Evolutionary conservation across 2,329 filamentous ascomycete species (phyloP), one percentile per base, ranked within the genome.

Genomic region (Botrytis tulipae): DNA sequence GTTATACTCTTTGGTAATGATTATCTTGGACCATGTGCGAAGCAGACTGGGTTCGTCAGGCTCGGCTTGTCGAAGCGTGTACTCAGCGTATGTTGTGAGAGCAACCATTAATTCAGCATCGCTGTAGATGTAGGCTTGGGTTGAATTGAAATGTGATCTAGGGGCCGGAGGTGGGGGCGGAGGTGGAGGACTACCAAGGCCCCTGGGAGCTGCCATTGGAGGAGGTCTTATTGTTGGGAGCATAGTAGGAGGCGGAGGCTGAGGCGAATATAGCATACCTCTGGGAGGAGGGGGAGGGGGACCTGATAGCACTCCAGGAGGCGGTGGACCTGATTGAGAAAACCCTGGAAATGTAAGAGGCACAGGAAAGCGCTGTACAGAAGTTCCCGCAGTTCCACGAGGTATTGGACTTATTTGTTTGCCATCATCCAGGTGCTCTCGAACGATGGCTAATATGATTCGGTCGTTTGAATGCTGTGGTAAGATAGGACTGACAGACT

Each of bases 401-500:
- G 51, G 35, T 22, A 61, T 51, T 8, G n/a, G 25, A 25, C 40
- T 48, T 37, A 57, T 37, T 10, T 72, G 48, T 29, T 78, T 75
- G 3, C 74, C 78, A 68, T 78, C 72, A 1, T 77, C 37, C 3
- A 77, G 51, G n/a, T 76, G 75, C 68, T 79, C 78, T 35, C 77
- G 73, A 25, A 78, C 57, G 35, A 80, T 80, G 7, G 75, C 78
- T 20, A 80, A 74, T 12, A 80, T 46, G 20, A 76, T 61, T 35
- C 77, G 73, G 5, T 72, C 60, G 44, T 74, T 73, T 20, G 6
- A 32, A 71, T 67, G 51, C 32, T 40, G 66, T 16, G 71, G 65
- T 37, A 73, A n/a, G 51, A 16, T 12, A 9, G 18, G 42, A 65
- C 22, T 54, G 42, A 16, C 44, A 10, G 75, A 65, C 14, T 74